Conservation (phyloP, 208 protist genomes). For the Angomonas deanei region DNA sequence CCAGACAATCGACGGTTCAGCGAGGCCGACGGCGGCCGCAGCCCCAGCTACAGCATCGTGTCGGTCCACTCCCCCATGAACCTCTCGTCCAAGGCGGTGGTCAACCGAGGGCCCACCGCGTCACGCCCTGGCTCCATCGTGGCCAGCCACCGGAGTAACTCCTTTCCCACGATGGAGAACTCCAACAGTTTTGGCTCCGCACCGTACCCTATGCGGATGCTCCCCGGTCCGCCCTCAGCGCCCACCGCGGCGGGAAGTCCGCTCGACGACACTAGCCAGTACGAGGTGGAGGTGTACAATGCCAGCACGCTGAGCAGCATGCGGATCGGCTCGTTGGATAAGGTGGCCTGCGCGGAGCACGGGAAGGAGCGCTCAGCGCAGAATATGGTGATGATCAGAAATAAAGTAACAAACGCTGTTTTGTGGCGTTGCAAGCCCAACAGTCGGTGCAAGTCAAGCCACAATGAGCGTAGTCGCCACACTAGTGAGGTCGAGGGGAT, state of each 20-base stretch:
- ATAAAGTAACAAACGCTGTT: conserved; percentile 14
- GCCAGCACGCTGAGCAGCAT: conserved; percentile 16
- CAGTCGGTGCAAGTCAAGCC: conserved; percentile 20
- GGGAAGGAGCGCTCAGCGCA: conserved; percentile 26
- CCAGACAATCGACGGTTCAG: too few species aligned
- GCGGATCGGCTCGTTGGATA: conserved; percentile 21
- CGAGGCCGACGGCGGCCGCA: background rate
- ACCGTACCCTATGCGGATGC: too few species aligned
- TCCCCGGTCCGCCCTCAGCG: background rate
- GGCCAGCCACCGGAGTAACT: too few species aligned
- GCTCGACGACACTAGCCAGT: too few species aligned
- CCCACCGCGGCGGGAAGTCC: too few species aligned
- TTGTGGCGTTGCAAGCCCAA: conserved; percentile 29
- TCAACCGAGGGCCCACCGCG: too few species aligned
- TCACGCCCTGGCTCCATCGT: too few species aligned
- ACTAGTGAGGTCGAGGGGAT: too few species aligned
- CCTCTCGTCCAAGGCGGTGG: too few species aligned
- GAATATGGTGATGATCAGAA: conserved; percentile 28
- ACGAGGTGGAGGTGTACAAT: conserved; percentile 23
- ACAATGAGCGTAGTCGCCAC: background rate
- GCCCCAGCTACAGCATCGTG: background rate
- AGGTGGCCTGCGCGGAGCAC: conserved; percentile 22
- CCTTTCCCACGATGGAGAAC: too few species aligned
- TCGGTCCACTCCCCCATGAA: too few species aligned
- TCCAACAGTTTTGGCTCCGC: too few species aligned